Percentiles rank a stretch among this genome's conserved stretches.
Conservation (phyloP, 2,329 filamentous ascomycete species). For the Sarocladium strictum region DNA sequence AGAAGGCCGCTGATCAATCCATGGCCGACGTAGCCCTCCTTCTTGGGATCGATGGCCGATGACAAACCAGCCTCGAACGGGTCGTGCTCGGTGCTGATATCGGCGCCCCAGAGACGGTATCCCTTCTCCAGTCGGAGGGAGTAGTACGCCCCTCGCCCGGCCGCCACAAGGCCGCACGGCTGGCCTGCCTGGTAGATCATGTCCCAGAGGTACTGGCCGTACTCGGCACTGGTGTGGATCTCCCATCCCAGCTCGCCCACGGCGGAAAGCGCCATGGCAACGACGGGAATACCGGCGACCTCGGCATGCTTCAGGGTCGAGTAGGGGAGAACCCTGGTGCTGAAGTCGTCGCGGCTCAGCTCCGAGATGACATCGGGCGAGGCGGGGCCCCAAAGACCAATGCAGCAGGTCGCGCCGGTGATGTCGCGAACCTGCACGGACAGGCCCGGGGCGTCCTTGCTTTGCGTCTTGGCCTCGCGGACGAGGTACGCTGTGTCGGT, state of each 20-base stretch:
- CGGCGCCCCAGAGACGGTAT: slow-evolving; percentile 48
- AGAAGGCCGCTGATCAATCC: slow-evolving; percentile 38
- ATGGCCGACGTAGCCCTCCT: slow-evolving; percentile 46
- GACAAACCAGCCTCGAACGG: slow-evolving; percentile 53
- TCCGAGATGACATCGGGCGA: slow-evolving; percentile 43
- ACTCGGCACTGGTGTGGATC: slow-evolving; percentile 53
- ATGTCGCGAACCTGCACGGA: slow-evolving; percentile 51
- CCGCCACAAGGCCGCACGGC: slow-evolving; percentile 49
- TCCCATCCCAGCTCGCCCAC: slow-evolving; percentile 60
- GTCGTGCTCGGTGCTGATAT: slow-evolving; percentile 56
- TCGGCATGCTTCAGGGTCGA: slow-evolving; percentile 41
- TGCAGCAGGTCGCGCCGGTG: slow-evolving; percentile 52
- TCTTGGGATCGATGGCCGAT: slow-evolving; percentile 44
- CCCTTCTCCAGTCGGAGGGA: slow-evolving; percentile 55
- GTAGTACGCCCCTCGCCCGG: slow-evolving; percentile 52
- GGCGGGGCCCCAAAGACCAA: slow-evolving; percentile 58
- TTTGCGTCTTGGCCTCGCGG: slow-evolving; percentile 45
- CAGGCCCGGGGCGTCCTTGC: slow-evolving; percentile 28
- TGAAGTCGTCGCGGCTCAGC: slow-evolving; percentile 40
- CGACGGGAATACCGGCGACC: slow-evolving; percentile 51
- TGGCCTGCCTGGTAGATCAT: slow-evolving; percentile 48
- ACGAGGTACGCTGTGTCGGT: slow-evolving; percentile 48
- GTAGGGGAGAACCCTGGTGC: slow-evolving; percentile 40
- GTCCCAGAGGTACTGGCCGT: slow-evolving; percentile 54
- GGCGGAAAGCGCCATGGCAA: slow-evolving; percentile 49